Evolutionary conservation across 2,329 filamentous ascomycete species (phyloP), one percentile per base, ranked within the genome.

Genomic region (Fusarium sp.): DNA sequence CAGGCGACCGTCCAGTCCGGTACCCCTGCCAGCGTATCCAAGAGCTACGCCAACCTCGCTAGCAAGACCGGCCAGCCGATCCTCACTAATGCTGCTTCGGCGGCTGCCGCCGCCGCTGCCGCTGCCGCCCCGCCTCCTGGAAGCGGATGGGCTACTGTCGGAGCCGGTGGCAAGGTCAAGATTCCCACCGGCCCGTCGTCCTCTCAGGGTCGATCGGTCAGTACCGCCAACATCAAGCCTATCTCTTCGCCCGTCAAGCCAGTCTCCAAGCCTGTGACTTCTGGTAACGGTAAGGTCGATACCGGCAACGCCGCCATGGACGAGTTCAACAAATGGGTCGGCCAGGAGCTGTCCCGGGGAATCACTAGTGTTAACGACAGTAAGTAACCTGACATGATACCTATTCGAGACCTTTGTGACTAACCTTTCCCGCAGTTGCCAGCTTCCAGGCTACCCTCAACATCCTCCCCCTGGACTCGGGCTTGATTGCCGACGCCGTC

Each of bases 11-110:
- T 83, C 5, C 89, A 90, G 76, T 83, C 86, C 27, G 85, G 83
- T 30, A 82, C 87, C 13, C 84, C 87, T 25, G 81, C 86, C 20
- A 83, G 87, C 48, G 82, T 87, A 11, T 93, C 94, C 43, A 98
- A 98, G 87, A 93, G 96, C 66, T 98, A 98, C 82, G 96, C 97
- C 23, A 97, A 98, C 82, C 90, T 99, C 32, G 97, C 97, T 8
- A 92, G 95, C 82, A 98, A 98, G 86, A 87, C 83, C 5, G 87
- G 79, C 16, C 80, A 81, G 35, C 56, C 76, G 23, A 82, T 86
- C 25, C 83, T 81, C 68, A 76, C 83, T 25, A 83, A 84, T 8
- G 78, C 85, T 66, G 79, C 86, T 25, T 80, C 85, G 30, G 83
- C 85, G 63, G 78, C 85, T 25, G 80, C 85, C 3, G 74, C 74